These are phyloP conservation scores for Bipolaris oryzae DNA, from an alignment of 2,329 filamentous ascomycete species.

Conservation along the genomic window DNA sequence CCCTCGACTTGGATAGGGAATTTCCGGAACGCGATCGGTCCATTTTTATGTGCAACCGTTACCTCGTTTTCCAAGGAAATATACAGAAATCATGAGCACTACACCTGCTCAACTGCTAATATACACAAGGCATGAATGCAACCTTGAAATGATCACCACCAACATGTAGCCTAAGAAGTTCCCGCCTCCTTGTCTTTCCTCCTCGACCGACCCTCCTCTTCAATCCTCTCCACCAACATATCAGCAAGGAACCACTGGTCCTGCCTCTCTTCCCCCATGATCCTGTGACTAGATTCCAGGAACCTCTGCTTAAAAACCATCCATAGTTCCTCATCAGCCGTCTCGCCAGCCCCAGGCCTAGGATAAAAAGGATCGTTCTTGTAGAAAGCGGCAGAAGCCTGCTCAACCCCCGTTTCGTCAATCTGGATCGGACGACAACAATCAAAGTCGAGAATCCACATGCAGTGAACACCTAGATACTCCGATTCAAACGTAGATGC, in stretches of 20 bases:
- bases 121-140: too few relatives aligned
- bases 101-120: too few relatives aligned
- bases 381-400: conserved; percentile 54
- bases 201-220: conserved; percentile 5
- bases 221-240: conserved; percentile 9
- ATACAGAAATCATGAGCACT: too few relatives aligned
- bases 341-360: not conserved
- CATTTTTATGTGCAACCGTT: not conserved
- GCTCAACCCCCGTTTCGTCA: conserved; percentile 47
- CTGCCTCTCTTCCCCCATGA: conserved; percentile 1
- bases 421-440: conserved; percentile 58
- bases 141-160: too few relatives aligned
- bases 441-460: conserved; percentile 63
- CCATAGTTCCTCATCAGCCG: conserved; percentile 3
- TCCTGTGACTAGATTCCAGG: conserved; percentile 5
- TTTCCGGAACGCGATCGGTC: not conserved
- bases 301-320: conserved; percentile 12
- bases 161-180: too few relatives aligned
- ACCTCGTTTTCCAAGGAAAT: not conserved
- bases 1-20: not conserved
- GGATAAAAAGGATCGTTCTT: conserved; percentile 59
- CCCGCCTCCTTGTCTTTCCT: not conserved
- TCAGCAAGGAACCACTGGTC: conserved; percentile 2
- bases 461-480: conserved; percentile 14
- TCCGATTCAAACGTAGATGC: conserved; percentile 15